Percentiles rank a stretch among this genome's conserved stretches.
Conservation (phyloP, 768 basidiomycete genomes). For the Termitomyces sp. region DNA sequence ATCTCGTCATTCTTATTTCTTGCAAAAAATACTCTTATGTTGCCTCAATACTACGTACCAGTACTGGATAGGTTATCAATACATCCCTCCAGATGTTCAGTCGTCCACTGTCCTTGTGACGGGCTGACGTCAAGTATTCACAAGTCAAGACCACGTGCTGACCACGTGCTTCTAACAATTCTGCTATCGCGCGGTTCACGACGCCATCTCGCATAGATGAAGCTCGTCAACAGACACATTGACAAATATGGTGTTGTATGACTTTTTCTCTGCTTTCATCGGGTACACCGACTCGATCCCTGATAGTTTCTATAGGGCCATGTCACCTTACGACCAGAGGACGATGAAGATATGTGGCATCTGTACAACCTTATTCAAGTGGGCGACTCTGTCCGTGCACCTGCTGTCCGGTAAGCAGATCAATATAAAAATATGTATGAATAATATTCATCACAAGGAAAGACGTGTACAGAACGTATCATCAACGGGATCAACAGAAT, state of each 20-base stretch:
- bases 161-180: no score
- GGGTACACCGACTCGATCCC: constrained; percentile 22
- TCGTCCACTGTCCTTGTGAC: no score
- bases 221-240: constrained; percentile 75
- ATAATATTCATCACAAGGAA: not conserved
- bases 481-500: constrained; percentile 90
- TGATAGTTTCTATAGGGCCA: constrained; percentile 60
- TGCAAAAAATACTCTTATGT: no score
- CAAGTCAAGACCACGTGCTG: no score
- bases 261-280: constrained; percentile 5
- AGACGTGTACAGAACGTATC: constrained; percentile 89
- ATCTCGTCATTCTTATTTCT: no score
- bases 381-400: constrained; percentile 82
- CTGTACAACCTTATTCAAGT: constrained; percentile 93
- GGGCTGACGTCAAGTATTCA: no score
- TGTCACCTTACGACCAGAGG: constrained; percentile 92
- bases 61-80: no score
- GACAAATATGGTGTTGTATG: constrained; percentile 81
- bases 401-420: constrained; percentile 66
- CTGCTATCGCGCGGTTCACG: no score
- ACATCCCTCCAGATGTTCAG: no score
- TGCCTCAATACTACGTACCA: no score
- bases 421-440: not conserved
- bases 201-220: constrained; percentile 49
- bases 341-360: constrained; percentile 99